A percentile compares a stretch with the other conserved stretches of the same genome.
phyloP scores from a whole-genome alignment of 2,329 filamentous ascomycete species.

The Aaosphaeria pasadenensis region DNA sequence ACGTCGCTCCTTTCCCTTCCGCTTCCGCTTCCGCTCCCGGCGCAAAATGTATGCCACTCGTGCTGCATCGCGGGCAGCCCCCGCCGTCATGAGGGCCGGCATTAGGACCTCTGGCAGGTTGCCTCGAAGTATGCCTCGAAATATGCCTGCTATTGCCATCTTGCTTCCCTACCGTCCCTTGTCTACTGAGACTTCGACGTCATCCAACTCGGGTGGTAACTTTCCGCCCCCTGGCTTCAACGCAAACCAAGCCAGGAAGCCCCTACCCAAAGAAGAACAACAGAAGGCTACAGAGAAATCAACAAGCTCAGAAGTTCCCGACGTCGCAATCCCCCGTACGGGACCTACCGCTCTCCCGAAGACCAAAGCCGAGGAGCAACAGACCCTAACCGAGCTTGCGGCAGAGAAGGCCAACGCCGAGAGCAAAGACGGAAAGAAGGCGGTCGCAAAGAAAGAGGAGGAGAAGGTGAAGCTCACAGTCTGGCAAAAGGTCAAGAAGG shows the following conservation, averaged over 20 bases:
- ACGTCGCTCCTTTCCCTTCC: slow-evolving; percentile 13
- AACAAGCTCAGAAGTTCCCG: slow-evolving; percentile 19
- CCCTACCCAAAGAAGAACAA: slow-evolving; percentile 60
- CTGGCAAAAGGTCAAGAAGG: slow-evolving; percentile 92
- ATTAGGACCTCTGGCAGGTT: slow-evolving; percentile 41
- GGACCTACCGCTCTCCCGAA: slow-evolving; percentile 45
- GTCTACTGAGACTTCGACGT: slow-evolving; percentile 57
- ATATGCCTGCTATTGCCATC: slow-evolving; percentile 57
- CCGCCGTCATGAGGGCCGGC: slow-evolving; percentile 45
- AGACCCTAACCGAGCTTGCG: slow-evolving; percentile 61
- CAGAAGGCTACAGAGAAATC: slow-evolving; percentile 23
- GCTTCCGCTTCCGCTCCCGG: slow-evolving; percentile 19
- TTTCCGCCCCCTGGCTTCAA: slow-evolving; percentile 88
- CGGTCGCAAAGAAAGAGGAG: slow-evolving; percentile 62
- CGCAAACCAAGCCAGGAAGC: slow-evolving; percentile 83
- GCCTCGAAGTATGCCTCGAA: slow-evolving; percentile 45
- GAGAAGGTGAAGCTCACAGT: slow-evolving; percentile 84
- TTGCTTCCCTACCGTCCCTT: slow-evolving; percentile 53
- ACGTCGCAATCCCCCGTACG: slow-evolving; percentile 35
- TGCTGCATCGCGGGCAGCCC: slow-evolving; percentile 44
- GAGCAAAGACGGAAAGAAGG: slow-evolving; percentile 53
- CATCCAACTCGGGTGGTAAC: slow-evolving; percentile 46
- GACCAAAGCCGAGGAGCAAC: slow-evolving; percentile 46
- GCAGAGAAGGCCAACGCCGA: slow-evolving; percentile 54
- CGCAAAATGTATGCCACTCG: slow-evolving; percentile 46